Conservation (phyloP, 1,284 basidiomycete species). For the Ceratobasidium theobromae region DNA sequence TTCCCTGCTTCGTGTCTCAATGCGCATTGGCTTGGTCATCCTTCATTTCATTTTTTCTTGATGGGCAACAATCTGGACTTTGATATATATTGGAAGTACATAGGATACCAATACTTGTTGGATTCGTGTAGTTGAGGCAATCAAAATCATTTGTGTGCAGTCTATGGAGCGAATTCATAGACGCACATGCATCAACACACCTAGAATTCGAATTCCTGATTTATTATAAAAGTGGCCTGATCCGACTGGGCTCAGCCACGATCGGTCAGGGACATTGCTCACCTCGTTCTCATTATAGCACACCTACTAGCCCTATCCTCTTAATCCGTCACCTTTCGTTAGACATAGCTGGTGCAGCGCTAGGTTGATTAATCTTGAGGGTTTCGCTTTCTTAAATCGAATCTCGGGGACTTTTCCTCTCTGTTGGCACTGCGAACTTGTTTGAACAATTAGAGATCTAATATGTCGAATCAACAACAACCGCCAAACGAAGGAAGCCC, state of each 20-base stretch:
- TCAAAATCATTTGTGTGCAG: slow-evolving; percentile 8
- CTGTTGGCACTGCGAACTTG: neutral
- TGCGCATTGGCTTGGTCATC: neutral
- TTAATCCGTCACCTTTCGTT: neutral
- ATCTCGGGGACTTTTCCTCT: slow-evolving; percentile 3
- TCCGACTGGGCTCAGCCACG: slow-evolving; percentile 27
- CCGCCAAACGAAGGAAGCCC: slow-evolving; percentile 8
- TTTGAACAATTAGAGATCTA: neutral
- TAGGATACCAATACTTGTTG: neutral
- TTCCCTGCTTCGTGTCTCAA: neutral
- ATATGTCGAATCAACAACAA: slow-evolving; percentile 22
- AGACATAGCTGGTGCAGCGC: neutral
- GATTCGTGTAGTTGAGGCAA: neutral
- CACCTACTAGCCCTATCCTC: neutral
- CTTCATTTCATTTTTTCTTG: neutral
- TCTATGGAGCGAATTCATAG: too few species aligned
- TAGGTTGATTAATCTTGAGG: slow-evolving; percentile 3
- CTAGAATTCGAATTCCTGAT: slow-evolving; percentile 10
- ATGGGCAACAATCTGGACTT: too few species aligned
- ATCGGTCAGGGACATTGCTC: slow-evolving; percentile 8
- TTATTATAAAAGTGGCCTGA: slow-evolving; percentile 6
- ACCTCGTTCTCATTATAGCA: neutral
- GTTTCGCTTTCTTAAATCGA: slow-evolving; percentile 22
- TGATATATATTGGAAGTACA: too few species aligned
- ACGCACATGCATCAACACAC: too few species aligned